Evolutionary conservation across 768 basidiomycete genomes (phyloP).

Genomic region (Russula virescens): DNA sequence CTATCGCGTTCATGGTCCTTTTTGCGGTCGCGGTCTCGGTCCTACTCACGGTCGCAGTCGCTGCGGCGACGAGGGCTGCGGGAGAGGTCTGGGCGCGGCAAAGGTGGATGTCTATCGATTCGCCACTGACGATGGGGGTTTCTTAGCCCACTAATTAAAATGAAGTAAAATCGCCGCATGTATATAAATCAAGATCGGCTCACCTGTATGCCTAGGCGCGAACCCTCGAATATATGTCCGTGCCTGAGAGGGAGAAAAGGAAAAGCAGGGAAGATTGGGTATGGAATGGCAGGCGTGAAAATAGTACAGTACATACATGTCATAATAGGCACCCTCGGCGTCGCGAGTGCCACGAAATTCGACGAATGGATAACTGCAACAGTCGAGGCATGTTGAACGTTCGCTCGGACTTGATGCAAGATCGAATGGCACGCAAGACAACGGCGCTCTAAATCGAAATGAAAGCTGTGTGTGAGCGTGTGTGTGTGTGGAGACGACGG

Average conservation of each 20-base stretch:
- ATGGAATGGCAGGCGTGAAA: not conserved
- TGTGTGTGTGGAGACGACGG: slow-evolving; percentile 19
- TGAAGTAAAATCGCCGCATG: not conserved
- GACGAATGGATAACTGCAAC: slow-evolving; percentile 78
- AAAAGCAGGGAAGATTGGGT: not conserved
- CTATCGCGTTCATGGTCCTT: slow-evolving; percentile 6
- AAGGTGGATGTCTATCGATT: slow-evolving; percentile 52
- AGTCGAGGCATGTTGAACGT: slow-evolving; percentile 52
- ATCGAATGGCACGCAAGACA: slow-evolving; percentile 26
- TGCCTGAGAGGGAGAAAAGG: slow-evolving; percentile 54
- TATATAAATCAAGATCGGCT: slow-evolving; percentile 18
- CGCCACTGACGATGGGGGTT: slow-evolving; percentile 83
- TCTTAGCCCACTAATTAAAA: slow-evolving; percentile 65
- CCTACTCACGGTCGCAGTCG: slow-evolving; percentile 27
- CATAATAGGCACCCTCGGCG: slow-evolving; percentile 82
- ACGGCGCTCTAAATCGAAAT: slow-evolving; percentile 26
- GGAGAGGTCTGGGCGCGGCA: slow-evolving; percentile 31
- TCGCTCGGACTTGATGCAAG: slow-evolving; percentile 31
- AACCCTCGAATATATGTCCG: slow-evolving; percentile 67
- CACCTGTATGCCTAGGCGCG: slow-evolving; percentile 70
- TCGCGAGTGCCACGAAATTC: slow-evolving; percentile 75
- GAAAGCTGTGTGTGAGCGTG: slow-evolving; percentile 14
- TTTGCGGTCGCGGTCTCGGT: slow-evolving; percentile 32
- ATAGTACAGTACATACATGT: slow-evolving; percentile 55
- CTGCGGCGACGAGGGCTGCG: slow-evolving; percentile 46